Evolutionary conservation across 2,329 filamentous ascomycete genomes (phyloP).

Genomic region (Monilinia polystroma): DNA sequence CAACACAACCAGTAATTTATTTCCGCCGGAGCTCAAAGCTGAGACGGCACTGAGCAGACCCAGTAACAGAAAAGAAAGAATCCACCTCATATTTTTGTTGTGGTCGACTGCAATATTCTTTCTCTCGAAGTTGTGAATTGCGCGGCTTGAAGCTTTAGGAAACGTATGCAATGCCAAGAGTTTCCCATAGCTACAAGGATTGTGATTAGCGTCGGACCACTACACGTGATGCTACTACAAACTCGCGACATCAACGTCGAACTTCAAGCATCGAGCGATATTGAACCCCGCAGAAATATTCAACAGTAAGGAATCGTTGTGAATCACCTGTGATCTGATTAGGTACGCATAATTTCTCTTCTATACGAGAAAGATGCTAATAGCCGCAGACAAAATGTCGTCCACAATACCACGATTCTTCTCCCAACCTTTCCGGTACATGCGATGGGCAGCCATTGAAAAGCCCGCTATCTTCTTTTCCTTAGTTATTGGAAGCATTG

Average conservation of each 20-base stretch:
- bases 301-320: slow-evolving; percentile 10
- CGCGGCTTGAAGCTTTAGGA: slow-evolving; percentile 40
- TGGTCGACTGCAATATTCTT: slow-evolving; percentile 29
- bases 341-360: not conserved
- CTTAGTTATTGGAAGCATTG: slow-evolving; percentile 67
- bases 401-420: slow-evolving; percentile 73
- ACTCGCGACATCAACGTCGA: slow-evolving; percentile 28
- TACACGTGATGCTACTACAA: slow-evolving; percentile 28
- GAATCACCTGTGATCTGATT: not conserved
- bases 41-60: slow-evolving; percentile 65
- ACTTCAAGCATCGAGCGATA: slow-evolving; percentile 17
- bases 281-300: slow-evolving; percentile 5
- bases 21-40: slow-evolving; percentile 76
- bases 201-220: slow-evolving; percentile 20
- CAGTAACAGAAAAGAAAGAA: slow-evolving; percentile 68
- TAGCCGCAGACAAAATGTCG: slow-evolving; percentile 54
- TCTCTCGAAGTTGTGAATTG: slow-evolving; percentile 24
- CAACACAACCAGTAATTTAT: slow-evolving; percentile 78
- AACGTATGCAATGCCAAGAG: slow-evolving; percentile 42
- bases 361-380: slow-evolving; percentile 22
- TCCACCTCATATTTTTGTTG: slow-evolving; percentile 64
- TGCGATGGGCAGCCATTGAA: slow-evolving; percentile 83
- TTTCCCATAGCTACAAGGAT: slow-evolving; percentile 24
- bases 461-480: slow-evolving; percentile 92
- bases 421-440: slow-evolving; percentile 77